Evolutionary conservation across 2,329 filamentous ascomycete genomes (phyloP).

Genomic region (Beauveria asiatica): DNA sequence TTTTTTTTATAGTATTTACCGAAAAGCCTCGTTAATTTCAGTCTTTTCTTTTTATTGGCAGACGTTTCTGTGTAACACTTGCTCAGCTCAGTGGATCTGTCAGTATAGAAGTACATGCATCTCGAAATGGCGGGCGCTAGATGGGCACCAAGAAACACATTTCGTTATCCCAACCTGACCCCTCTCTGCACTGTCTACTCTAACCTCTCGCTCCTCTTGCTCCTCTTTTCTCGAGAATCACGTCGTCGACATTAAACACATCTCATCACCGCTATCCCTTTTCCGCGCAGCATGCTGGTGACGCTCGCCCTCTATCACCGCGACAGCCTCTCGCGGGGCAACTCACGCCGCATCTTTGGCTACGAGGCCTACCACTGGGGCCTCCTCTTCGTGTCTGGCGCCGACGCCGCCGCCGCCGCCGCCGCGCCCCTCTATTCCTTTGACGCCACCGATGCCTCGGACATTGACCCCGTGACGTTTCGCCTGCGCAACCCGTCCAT

Average conservation of each 20-base stretch:
- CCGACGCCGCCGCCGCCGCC: not conserved
- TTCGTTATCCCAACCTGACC: too few relatives aligned
- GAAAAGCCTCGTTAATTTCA: too few relatives aligned
- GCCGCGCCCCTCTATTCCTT: slow-evolving; percentile 9
- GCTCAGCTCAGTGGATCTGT: too few relatives aligned
- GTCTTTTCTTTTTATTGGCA: not conserved
- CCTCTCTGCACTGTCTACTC: not conserved
- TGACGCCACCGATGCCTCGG: slow-evolving; percentile 23
- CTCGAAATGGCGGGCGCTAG: too few relatives aligned
- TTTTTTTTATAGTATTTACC: too few relatives aligned
- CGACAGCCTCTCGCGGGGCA: slow-evolving; percentile 20
- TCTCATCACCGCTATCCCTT: not conserved
- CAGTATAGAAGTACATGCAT: too few relatives aligned
- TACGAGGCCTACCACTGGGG: slow-evolving; percentile 26
- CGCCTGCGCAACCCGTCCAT: slow-evolving; percentile 24
- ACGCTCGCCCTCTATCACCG: slow-evolving; percentile 22
- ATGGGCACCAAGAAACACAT: too few relatives aligned
- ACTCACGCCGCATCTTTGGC: slow-evolving; percentile 17
- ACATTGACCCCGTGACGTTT: slow-evolving; percentile 23
- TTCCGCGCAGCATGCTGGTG: not conserved
- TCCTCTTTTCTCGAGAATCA: not conserved
- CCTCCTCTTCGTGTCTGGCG: slow-evolving; percentile 19
- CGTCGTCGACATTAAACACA: too few relatives aligned
- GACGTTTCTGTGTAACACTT: not conserved
- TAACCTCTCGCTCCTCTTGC: not conserved